Conservation (phyloP, 1,139 yeast species). For the Geotrichum europaeum region DNA sequence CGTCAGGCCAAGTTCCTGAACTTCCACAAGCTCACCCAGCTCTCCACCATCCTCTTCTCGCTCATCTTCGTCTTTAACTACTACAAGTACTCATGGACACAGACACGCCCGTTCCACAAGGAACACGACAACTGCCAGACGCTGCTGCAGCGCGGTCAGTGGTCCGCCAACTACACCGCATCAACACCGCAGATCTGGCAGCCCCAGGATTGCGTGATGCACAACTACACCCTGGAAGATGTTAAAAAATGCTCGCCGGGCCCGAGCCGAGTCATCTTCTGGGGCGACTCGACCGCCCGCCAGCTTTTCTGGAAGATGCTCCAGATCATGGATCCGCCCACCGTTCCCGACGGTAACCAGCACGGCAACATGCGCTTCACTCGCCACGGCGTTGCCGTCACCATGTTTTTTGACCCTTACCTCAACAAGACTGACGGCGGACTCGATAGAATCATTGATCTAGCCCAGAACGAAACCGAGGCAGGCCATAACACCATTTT, state of each 20-base stretch:
- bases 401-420: slow-evolving; percentile 15
- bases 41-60: not conserved
- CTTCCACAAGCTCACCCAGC: not conserved
- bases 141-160: slow-evolving; percentile 12
- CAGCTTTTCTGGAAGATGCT: slow-evolving; percentile 13
- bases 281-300: slow-evolving; percentile 18
- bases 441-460: not conserved
- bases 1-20: not conserved
- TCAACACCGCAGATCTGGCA: slow-evolving; percentile 10
- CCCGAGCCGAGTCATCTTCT: slow-evolving; percentile 5
- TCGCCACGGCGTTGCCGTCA: slow-evolving; percentile 7
- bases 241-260: slow-evolving; percentile 11
- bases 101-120: not conserved
- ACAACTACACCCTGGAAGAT: slow-evolving; percentile 3
- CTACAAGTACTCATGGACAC: not conserved
- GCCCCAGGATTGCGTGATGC: slow-evolving; percentile 12
- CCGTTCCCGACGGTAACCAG: slow-evolving; percentile 1
- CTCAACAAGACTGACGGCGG: slow-evolving; percentile 5
- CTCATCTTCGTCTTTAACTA: not conserved
- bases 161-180: slow-evolving; percentile 8
- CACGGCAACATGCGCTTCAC: slow-evolving; percentile 8
- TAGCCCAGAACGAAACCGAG: not conserved
- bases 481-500: not conserved
- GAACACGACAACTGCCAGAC: not conserved
- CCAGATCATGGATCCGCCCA: slow-evolving; percentile 5